A percentile compares a stretch with the other conserved stretches of the same genome.
Conservation (phyloP, 768 basidiomycete genomes). For the Lactarius quietus region DNA sequence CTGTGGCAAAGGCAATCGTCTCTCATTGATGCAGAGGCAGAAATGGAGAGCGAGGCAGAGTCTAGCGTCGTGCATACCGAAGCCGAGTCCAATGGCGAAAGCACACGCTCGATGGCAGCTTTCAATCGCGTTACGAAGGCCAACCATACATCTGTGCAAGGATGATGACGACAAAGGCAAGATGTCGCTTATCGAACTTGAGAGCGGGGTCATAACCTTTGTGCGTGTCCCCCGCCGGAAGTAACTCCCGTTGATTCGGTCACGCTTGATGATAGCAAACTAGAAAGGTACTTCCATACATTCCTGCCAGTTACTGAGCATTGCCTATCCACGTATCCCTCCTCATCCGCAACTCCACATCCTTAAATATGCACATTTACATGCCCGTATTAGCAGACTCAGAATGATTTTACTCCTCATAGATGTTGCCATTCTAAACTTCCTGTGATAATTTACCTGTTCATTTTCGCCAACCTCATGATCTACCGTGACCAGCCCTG, state of each 20-base stretch:
- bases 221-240: conserved; percentile 21
- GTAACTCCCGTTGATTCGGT: not conserved
- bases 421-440: conserved; percentile 14
- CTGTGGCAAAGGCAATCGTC: conserved; percentile 9
- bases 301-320: conserved; percentile 7
- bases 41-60: conserved; percentile 25
- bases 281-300: conserved; percentile 4
- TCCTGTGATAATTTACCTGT: conserved; percentile 21
- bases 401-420: conserved; percentile 4
- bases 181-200: conserved; percentile 25
- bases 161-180: conserved; percentile 20
- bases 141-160: not conserved
- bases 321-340: not conserved
- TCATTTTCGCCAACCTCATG: conserved; percentile 1
- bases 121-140: not conserved
- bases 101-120: not conserved
- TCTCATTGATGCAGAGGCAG: conserved; percentile 13
- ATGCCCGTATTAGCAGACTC: not conserved
- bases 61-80: conserved; percentile 26
- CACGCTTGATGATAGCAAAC: too few species aligned
- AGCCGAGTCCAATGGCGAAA: conserved; percentile 22
- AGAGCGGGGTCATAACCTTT: conserved; percentile 23
- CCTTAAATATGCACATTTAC: conserved; percentile 12
- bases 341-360: not conserved
- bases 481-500: not conserved